Percentiles rank a stretch among this genome's conserved stretches.
These are phyloP conservation scores for Solanum aculeatissimum DNA, from an alignment of 305 asterid species.

Conservation along the genomic window DNA sequence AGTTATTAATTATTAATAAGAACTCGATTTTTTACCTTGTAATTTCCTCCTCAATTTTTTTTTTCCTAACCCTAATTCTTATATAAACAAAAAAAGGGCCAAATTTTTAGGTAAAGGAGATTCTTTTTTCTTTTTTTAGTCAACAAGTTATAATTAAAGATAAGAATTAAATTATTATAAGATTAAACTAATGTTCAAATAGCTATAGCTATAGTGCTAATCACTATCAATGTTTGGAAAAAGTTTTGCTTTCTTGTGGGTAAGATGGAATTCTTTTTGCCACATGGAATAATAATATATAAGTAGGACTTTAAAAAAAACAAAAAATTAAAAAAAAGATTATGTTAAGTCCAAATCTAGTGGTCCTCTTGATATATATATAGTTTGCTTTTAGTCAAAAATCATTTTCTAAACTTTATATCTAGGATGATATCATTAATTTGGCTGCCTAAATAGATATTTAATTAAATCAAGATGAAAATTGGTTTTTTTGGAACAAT, in stretches of 20 bases:
- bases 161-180: background rate
- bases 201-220: background rate
- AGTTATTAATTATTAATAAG: background rate
- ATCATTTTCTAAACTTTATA: background rate
- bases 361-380: background rate
- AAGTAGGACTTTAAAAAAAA: background rate
- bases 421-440: background rate
- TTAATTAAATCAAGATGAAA: background rate
- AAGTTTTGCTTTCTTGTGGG: slow-evolving; percentile 2
- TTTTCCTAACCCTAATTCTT: background rate
- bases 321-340: background rate
- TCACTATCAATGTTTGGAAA: slow-evolving; percentile 11
- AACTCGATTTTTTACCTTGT: background rate
- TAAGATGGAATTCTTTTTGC: background rate
- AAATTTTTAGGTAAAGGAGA: background rate
- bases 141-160: background rate
- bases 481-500: background rate
- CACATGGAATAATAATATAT: background rate
- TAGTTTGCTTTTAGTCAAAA: background rate
- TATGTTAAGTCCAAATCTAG: background rate
- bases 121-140: background rate
- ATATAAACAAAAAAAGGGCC: background rate
- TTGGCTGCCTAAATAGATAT: background rate
- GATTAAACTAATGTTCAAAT: background rate
- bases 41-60: accelerated